Evolutionary conservation across 768 basidiomycete species (phyloP).

Genomic region (Amanita inopinata): DNA sequence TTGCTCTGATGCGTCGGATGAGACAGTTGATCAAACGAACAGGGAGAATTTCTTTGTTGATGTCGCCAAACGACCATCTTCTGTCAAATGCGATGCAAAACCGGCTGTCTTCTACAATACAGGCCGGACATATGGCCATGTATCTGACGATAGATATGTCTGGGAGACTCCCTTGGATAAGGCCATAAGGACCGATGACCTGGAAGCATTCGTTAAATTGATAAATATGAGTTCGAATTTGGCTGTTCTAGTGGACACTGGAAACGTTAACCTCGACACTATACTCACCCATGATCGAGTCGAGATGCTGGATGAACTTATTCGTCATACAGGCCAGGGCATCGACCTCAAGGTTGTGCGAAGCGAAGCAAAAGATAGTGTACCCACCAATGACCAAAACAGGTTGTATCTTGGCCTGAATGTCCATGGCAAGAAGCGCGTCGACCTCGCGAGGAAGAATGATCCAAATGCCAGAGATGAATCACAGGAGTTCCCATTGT

Average conservation of each 20-base stretch:
- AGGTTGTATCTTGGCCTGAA: constrained; percentile 48
- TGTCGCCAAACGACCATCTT: constrained; percentile 38
- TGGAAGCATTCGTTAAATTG: constrained; percentile 40
- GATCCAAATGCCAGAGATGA: constrained; percentile 32
- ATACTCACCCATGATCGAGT: constrained; percentile 33
- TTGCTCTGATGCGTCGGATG: constrained; percentile 32
- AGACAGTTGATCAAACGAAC: constrained; percentile 27
- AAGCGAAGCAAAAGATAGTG: constrained; percentile 18
- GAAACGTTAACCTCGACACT: constrained; percentile 12
- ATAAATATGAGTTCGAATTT: constrained; percentile 32
- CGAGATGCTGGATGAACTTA: constrained; percentile 47
- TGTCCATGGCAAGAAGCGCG: constrained; percentile 55
- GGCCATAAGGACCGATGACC: constrained; percentile 34
- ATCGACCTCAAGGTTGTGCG: constrained; percentile 21
- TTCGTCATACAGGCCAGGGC: constrained; percentile 40
- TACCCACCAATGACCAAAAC: constrained; percentile 26
- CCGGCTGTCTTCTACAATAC: constrained; percentile 16
- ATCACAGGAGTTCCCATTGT: constrained; percentile 16
- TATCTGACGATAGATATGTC: not conserved
- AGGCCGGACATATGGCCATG: not conserved
- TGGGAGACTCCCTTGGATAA: constrained; percentile 19
- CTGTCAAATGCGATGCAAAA: constrained; percentile 28
- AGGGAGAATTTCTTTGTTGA: constrained; percentile 32
- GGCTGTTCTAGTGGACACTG: constrained; percentile 20
- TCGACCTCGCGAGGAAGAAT: constrained; percentile 39